A percentile compares a stretch with the other conserved stretches of the same genome.
Conservation (phyloP, 129 eudicot genomes). For the Heracleum sosnowskyi region DNA sequence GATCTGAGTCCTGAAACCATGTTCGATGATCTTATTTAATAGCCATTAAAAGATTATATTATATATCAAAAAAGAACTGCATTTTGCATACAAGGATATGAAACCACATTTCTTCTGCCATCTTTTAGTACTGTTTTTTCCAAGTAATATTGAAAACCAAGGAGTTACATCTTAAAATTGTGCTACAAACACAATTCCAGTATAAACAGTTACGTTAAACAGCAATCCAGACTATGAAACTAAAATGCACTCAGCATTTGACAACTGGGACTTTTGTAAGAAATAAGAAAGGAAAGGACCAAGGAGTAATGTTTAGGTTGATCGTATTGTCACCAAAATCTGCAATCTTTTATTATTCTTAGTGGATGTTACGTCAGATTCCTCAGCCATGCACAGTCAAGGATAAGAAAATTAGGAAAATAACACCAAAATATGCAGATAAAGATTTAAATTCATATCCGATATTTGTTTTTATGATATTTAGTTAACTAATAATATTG, state of each 20-base stretch:
- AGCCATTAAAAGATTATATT: not conserved
- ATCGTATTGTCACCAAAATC: not conserved
- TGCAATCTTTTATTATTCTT: not conserved
- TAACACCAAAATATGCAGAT: conserved; percentile 3
- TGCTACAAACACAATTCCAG: not conserved
- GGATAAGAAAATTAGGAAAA: conserved; percentile 21
- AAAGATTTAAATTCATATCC: not conserved
- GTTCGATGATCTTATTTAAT: not conserved
- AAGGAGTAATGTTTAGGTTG: conserved; percentile 5
- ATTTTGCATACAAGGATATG: not conserved
- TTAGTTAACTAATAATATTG: not conserved
- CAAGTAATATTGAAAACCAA: not conserved
- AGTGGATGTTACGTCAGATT: conserved; percentile 19
- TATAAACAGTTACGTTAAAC: not conserved
- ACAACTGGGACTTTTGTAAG: not conserved
- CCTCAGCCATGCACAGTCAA: conserved; percentile 10
- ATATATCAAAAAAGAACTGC: not conserved
- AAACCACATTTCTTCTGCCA: not conserved
- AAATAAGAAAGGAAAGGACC: not conserved
- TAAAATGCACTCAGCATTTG: not conserved
- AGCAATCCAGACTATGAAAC: not conserved
- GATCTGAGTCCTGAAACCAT: not conserved
- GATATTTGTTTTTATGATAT: not conserved
- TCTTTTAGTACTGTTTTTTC: not conserved
- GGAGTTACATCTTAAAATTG: not conserved